phyloP scores from a whole-genome alignment of 495 filamentous ascomycete species.

The Aspergillus sclerotioniger region DNA sequence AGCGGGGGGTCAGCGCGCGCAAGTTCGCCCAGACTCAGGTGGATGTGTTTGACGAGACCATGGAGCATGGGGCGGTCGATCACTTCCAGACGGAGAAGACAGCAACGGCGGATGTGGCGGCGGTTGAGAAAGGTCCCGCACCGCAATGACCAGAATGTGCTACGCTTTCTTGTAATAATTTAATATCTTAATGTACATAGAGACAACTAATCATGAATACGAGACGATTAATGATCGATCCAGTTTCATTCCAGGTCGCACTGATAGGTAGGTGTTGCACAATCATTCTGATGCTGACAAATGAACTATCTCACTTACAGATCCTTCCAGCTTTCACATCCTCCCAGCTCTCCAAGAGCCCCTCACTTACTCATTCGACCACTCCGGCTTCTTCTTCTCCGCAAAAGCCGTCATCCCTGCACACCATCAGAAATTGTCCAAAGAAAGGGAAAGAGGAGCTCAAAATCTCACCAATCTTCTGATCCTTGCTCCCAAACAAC shows the following conservation, averaged over 20 bases:
- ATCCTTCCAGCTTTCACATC: neutral
- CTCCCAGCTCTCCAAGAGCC: neutral
- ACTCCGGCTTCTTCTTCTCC: constrained; percentile 91
- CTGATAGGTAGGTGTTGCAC: neutral
- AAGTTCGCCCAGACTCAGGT: constrained; percentile 66
- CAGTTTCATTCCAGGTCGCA: no score
- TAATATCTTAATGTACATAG: constrained; percentile 14
- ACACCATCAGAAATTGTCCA: constrained; percentile 16
- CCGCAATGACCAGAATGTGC: constrained; percentile 17
- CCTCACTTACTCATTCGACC: constrained; percentile 68
- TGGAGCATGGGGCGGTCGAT: constrained; percentile 49
- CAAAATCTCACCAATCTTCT: constrained; percentile 77
- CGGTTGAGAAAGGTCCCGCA: constrained; percentile 29
- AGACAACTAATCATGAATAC: constrained; percentile 17
- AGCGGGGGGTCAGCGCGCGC: constrained; percentile 60
- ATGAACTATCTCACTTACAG: constrained; percentile 25
- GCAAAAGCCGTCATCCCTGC: constrained; percentile 88
- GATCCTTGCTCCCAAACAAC: constrained; percentile 89
- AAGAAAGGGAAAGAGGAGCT: neutral
- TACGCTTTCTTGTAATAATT: constrained; percentile 15
- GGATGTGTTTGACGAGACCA: constrained; percentile 63
- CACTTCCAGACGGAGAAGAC: constrained; percentile 40
- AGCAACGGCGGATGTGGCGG: constrained; percentile 27
- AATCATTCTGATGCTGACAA: neutral
- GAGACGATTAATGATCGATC: constrained; percentile 14